These are phyloP conservation scores for Suillus hirtellus DNA, from an alignment of 768 basidiomycete genomes.

Conservation along the genomic window DNA sequence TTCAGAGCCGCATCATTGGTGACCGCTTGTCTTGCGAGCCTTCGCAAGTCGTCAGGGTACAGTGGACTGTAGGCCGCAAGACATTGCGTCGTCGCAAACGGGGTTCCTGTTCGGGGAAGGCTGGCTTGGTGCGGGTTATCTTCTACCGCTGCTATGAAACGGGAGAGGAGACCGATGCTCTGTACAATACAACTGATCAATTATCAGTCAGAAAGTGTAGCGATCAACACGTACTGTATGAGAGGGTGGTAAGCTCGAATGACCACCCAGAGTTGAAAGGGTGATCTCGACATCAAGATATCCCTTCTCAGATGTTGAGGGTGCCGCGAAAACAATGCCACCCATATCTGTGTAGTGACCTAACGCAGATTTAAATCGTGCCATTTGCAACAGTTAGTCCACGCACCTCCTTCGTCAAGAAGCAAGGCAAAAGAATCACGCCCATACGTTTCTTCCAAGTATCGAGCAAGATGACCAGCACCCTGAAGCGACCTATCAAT, in stretches of 20 bases:
- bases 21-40: constrained; percentile 44
- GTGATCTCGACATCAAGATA: constrained; percentile 62
- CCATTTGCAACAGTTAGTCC: neutral
- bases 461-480: constrained; percentile 45
- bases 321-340: constrained; percentile 46
- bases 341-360: constrained; percentile 11
- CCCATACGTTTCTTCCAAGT: constrained; percentile 62
- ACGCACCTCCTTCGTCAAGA: constrained; percentile 81
- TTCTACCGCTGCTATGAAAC: constrained; percentile 64
- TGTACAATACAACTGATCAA: constrained; percentile 22
- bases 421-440: constrained; percentile 68
- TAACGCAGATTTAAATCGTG: neutral
- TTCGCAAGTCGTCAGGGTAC: constrained; percentile 47
- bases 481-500: constrained; percentile 39
- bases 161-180: constrained; percentile 78
- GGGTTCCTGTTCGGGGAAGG: constrained; percentile 39
- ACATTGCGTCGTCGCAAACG: constrained; percentile 48
- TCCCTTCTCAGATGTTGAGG: constrained; percentile 74
- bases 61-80: constrained; percentile 56
- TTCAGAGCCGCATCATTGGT: constrained; percentile 49
- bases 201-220: neutral
- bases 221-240: constrained; percentile 59
- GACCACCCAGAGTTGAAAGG: constrained; percentile 69
- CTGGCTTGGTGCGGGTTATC: constrained; percentile 50
- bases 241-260: constrained; percentile 75